Evolutionary conservation across 176 grass and related monocot species (phyloP).

Genomic region (Aechmea fasciata): DNA sequence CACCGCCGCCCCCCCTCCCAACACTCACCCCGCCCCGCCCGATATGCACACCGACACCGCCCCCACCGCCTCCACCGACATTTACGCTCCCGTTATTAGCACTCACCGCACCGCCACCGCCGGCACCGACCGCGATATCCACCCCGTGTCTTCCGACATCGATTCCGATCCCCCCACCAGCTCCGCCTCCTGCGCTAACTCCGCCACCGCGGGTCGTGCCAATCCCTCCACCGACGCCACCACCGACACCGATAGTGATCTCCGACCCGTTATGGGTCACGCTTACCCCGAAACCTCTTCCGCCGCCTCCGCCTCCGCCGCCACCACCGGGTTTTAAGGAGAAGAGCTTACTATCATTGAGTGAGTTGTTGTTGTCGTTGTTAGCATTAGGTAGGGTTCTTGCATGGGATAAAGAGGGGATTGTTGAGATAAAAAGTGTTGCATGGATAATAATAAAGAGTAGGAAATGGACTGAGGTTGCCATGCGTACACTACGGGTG

Average conservation of each 20-base stretch:
- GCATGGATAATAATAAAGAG: not conserved
- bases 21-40: constrained; percentile 34
- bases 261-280: constrained; percentile 24
- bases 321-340: not conserved
- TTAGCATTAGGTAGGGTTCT: constrained; percentile 12
- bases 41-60: constrained; percentile 42
- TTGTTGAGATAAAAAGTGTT: not conserved
- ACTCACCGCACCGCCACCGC: constrained; percentile 28
- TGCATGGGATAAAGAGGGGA: constrained; percentile 3
- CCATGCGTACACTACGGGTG: constrained; percentile 16
- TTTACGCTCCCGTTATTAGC: constrained; percentile 14
- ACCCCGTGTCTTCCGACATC: constrained; percentile 27
- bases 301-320: constrained; percentile 20
- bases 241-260: constrained; percentile 28
- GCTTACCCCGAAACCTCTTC: constrained; percentile 31
- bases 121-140: constrained; percentile 38
- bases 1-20: constrained; percentile 14
- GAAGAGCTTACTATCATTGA: constrained; percentile 19
- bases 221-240: constrained; percentile 32
- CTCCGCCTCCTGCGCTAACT: constrained; percentile 35
- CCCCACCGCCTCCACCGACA: constrained; percentile 30
- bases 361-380: not conserved
- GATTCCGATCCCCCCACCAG: constrained; percentile 38
- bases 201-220: constrained; percentile 23
- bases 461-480: not conserved